phyloP scores from a whole-genome alignment of 2,329 filamentous ascomycete species.

The Aspergillus pseudotamarii region DNA sequence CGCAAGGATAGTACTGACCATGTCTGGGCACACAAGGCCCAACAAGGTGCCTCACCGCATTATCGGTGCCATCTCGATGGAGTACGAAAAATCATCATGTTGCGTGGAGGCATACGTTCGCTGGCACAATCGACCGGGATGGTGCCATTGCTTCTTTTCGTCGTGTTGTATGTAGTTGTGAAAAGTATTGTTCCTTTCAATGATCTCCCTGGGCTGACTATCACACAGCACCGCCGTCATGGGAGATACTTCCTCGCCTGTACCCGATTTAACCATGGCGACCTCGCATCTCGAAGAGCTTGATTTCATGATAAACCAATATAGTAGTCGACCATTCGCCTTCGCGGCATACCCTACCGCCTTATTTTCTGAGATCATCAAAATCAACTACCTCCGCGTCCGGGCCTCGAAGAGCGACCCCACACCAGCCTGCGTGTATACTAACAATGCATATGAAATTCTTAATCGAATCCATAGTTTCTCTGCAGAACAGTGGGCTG shows the following conservation, averaged over 20 bases:
- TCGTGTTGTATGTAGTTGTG: slow-evolving; percentile 24
- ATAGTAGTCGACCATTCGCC: slow-evolving; percentile 17
- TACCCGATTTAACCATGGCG: slow-evolving; percentile 32
- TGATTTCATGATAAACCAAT: slow-evolving; percentile 27
- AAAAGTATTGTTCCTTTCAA: too few species aligned
- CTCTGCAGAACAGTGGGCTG: slow-evolving; percentile 32
- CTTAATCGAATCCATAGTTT: slow-evolving; percentile 34
- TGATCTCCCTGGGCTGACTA: background rate
- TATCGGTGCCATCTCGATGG: slow-evolving; percentile 43
- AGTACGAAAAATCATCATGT: slow-evolving; percentile 32
- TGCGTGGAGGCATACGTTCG: slow-evolving; percentile 36
- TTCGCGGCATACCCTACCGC: slow-evolving; percentile 35
- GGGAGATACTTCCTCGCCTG: slow-evolving; percentile 42
- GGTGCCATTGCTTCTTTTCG: slow-evolving; percentile 29
- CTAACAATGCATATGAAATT: slow-evolving; percentile 23
- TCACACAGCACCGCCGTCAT: slow-evolving; percentile 33
- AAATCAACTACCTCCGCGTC: slow-evolving; percentile 41
- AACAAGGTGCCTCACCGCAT: slow-evolving; percentile 32
- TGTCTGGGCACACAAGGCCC: slow-evolving; percentile 23
- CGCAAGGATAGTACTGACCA: background rate
- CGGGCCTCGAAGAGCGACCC: slow-evolving; percentile 12
- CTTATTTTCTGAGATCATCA: slow-evolving; percentile 38
- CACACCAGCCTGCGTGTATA: slow-evolving; percentile 2
- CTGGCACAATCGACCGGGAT: slow-evolving; percentile 22
- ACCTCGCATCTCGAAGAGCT: slow-evolving; percentile 28